A percentile compares a stretch with the other conserved stretches of the same genome.
These are phyloP conservation scores for Naganishia kalamii DNA, from an alignment of 768 basidiomycete species.

Conservation along the genomic window DNA sequence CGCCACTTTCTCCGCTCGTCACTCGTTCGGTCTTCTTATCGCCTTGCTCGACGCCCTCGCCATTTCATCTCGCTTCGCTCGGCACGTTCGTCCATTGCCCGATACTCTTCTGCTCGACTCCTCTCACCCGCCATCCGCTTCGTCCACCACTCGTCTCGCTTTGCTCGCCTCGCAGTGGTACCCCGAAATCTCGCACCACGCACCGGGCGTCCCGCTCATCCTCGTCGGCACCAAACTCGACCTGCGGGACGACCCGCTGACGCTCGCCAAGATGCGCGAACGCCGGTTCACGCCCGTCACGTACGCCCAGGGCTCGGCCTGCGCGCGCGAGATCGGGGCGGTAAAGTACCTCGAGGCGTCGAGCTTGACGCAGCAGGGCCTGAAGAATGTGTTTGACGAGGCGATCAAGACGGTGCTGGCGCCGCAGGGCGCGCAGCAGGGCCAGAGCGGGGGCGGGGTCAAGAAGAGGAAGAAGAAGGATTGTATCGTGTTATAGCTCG, in stretches of 20 bases:
- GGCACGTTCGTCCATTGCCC: no score
- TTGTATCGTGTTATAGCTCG: slow-evolving; percentile 45
- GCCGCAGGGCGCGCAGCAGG: slow-evolving; percentile 29
- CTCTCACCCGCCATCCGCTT: no score
- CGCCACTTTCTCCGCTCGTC: no score
- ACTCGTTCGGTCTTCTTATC: no score
- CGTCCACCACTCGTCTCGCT: no score
- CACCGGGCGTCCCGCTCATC: slow-evolving; percentile 86
- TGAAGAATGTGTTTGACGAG: slow-evolving; percentile 48
- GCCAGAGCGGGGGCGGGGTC: slow-evolving; percentile 14
- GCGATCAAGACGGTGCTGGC: slow-evolving; percentile 65
- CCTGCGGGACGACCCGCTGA: slow-evolving; percentile 75
- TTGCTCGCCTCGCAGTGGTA: slow-evolving; percentile 20
- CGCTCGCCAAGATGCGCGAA: slow-evolving; percentile 51
- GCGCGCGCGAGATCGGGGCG: slow-evolving; percentile 89
- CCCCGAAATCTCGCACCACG: slow-evolving; percentile 54
- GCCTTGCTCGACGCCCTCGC: no score
- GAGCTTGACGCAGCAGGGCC: slow-evolving; percentile 45
- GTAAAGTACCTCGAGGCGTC: slow-evolving; percentile 55
- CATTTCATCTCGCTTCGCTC: no score
- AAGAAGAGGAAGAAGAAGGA: slow-evolving; percentile 46
- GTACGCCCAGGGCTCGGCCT: slow-evolving; percentile 59
- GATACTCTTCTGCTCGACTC: no score
- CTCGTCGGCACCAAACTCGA: slow-evolving; percentile 93
- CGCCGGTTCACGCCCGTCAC: slow-evolving; percentile 40